Base-by-base conservation (phyloP, 73 alveolate species). In the Durusdinium trenchii region DNA sequence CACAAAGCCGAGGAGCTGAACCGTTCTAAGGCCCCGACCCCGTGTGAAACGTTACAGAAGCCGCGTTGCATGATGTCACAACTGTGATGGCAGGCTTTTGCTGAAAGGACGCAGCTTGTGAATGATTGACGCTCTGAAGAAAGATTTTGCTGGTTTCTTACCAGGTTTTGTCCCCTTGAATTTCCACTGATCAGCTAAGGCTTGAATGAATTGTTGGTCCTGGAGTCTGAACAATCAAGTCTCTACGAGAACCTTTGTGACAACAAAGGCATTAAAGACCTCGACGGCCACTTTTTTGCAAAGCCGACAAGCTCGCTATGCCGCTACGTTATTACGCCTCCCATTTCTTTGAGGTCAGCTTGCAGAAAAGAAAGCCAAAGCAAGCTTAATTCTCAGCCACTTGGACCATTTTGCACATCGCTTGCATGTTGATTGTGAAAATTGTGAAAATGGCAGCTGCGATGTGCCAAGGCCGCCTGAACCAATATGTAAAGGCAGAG, bases 221-320 rank as follows among this genome's bases (percentile, higher is more conserved):
- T 84, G 94, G 94, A 84, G 94, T n/a, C 75, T 50, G 94, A 48
- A 78, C 94, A 84, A 30, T 51, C 40, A 16, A 4, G 38, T 38
- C 54, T 84, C 43, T 84, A 84, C 45, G 94, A 84, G 54, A 48
- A 50, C 52, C 50, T 51, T 50, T 84, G 94, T n/a, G 94, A 47
- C 94, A 84, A 51, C 42, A 84, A 84, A 7, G 78, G 54, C 76
- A 50, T 84, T 78, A 51, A n/a, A 84, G 94, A 50, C 94, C 50
- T 3, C n/a, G 94, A 51, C 78, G 10, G 32, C 14, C 42, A 69
- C 82, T 38, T 35, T 18, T 5, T 78, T 46, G 89, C 36, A 3
- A 46, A 43, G 28, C 82, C 46, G 14, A 12, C 43, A 16, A 18
- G 12, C 32, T 57, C 69, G 32, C 32, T 57, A n/a, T n/a, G n/a